Evolutionary conservation across 1,139 yeast species (phyloP).

Genomic region (Protomyces gravidus): DNA sequence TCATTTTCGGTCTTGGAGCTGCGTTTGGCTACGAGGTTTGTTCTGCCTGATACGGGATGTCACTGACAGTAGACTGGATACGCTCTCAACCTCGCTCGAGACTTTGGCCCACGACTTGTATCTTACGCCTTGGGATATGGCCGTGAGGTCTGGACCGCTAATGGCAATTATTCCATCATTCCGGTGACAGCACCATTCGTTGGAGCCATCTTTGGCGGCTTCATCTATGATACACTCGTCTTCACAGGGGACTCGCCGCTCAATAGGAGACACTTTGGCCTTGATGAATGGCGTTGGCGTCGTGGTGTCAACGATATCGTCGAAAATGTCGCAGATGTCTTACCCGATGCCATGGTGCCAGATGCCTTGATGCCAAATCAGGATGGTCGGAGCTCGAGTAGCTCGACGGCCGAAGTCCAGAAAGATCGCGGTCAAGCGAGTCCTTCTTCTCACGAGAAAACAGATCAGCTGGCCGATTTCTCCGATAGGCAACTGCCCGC

Average conservation of each 20-base stretch:
- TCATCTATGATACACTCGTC: constrained; percentile 48
- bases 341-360: constrained; percentile 11
- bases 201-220: constrained; percentile 48
- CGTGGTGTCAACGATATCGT: constrained; percentile 3
- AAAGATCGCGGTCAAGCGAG: too few relatives aligned
- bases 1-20: constrained; percentile 47
- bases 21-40: constrained; percentile 51
- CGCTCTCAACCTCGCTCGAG: constrained; percentile 53
- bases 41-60: constrained; percentile 48
- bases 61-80: constrained; percentile 45
- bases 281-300: constrained; percentile 24
- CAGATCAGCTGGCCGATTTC: neutral
- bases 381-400: neutral
- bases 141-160: constrained; percentile 45
- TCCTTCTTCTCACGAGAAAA: too few relatives aligned
- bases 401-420: neutral
- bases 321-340: constrained; percentile 14
- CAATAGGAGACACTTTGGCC: constrained; percentile 23
- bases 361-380: neutral
- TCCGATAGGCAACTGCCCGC: neutral
- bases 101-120: constrained; percentile 51
- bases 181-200: constrained; percentile 49
- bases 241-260: constrained; percentile 47
- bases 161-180: constrained; percentile 50
- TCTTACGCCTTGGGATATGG: constrained; percentile 48